Conservation (phyloP, 345 rosid species). For the Lepidium aucheri region DNA sequence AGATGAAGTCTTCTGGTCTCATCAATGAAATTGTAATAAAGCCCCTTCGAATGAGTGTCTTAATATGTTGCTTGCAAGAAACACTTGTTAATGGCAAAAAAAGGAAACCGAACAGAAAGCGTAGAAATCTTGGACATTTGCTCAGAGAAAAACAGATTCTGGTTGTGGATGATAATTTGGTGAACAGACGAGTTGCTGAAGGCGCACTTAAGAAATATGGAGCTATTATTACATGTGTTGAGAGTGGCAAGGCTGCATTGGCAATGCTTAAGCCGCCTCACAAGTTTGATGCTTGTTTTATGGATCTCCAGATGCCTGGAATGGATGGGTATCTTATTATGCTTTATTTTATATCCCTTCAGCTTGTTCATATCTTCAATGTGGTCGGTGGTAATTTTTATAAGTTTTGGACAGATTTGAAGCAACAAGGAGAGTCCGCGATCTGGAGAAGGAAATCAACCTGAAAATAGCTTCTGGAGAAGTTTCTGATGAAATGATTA, state of each 20-base stretch:
- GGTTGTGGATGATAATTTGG: constrained; percentile 87
- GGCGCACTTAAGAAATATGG: constrained; percentile 72
- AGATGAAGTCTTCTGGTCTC: constrained; percentile 47
- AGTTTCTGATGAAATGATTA: constrained; percentile 32
- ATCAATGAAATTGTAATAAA: constrained; percentile 47
- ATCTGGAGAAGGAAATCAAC: constrained; percentile 44
- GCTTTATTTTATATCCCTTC: not conserved
- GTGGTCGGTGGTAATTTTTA: not conserved
- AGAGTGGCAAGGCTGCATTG: constrained; percentile 64
- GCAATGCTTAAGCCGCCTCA: constrained; percentile 75
- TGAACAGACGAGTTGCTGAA: constrained; percentile 92
- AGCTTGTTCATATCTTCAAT: not conserved
- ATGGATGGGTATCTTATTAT: constrained; percentile 70
- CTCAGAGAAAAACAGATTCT: constrained; percentile 57
- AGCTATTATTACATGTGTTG: constrained; percentile 79
- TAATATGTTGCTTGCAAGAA: constrained; percentile 70
- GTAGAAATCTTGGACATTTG: constrained; percentile 40
- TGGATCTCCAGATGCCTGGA: constrained; percentile 98
- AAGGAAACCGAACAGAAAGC: constrained; percentile 37
- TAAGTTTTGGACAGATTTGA: constrained; percentile 42
- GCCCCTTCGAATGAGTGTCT: constrained; percentile 64
- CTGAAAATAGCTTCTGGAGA: constrained; percentile 45
- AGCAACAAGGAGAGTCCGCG: constrained; percentile 70
- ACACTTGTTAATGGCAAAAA: constrained; percentile 50
- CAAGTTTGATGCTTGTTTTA: constrained; percentile 80